These are phyloP conservation scores for Ganoderma sinense DNA, from an alignment of 1,284 basidiomycete genomes.

Conservation along the genomic window DNA sequence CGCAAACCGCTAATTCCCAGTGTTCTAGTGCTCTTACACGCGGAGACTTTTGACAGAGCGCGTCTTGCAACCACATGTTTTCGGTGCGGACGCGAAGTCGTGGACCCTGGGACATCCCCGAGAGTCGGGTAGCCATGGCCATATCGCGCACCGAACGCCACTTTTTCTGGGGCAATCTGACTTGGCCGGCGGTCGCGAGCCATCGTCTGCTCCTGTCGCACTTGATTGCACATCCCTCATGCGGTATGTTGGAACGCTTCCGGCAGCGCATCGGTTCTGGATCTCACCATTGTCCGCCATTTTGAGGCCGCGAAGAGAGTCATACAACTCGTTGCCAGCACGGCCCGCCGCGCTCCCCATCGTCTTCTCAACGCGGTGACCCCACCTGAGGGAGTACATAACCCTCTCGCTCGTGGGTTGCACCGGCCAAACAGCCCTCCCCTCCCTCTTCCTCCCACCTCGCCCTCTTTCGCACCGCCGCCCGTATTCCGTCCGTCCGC, in stretches of 20 bases:
- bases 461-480: conserved; percentile 8
- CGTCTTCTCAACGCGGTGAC: conserved; percentile 24
- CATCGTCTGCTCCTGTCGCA: conserved; percentile 8
- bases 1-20: conserved; percentile 18
- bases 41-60: conserved; percentile 26
- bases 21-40: conserved; percentile 30
- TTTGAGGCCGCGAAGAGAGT: conserved; percentile 28
- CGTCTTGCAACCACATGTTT: conserved; percentile 31
- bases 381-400: conserved; percentile 25
- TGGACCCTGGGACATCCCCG: conserved; percentile 29
- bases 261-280: conserved; percentile 24
- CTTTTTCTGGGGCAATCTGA: conserved; percentile 23
- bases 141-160: conserved; percentile 19
- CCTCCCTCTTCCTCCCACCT: conserved; percentile 13
- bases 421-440: conserved; percentile 19
- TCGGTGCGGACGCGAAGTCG: conserved; percentile 29
- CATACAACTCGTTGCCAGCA: conserved; percentile 28
- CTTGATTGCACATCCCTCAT: conserved; percentile 26
- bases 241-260: conserved; percentile 29
- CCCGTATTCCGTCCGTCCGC: conserved; percentile 24
- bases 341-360: conserved; percentile 20
- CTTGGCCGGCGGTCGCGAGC: conserved; percentile 7
- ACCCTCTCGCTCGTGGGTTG: conserved; percentile 23
- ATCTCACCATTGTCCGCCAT: conserved; percentile 34
- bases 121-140: conserved; percentile 22